phyloP scores from a whole-genome alignment of 2,329 filamentous ascomycete species.

The Trichophyton rubrum region DNA sequence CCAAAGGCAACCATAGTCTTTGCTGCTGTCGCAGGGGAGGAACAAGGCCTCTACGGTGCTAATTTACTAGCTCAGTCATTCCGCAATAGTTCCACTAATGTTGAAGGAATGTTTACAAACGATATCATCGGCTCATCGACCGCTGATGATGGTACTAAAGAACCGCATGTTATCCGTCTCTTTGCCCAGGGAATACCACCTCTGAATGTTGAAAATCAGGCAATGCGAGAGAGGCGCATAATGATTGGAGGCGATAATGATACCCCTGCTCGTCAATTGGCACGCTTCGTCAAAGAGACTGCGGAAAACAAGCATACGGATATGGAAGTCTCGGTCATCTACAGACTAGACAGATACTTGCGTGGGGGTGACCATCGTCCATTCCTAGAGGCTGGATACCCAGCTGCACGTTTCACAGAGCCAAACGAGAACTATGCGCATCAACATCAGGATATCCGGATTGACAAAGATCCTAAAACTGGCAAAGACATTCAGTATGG shows the following conservation, averaged over 20 bases:
- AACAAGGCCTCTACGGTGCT: slow-evolving; percentile 8
- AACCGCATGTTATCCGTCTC: slow-evolving; percentile 8
- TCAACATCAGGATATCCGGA: slow-evolving; percentile 9
- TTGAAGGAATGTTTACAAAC: slow-evolving; percentile 11
- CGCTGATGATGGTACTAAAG: slow-evolving; percentile 8
- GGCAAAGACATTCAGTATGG: slow-evolving; percentile 9
- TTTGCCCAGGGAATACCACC: slow-evolving; percentile 9
- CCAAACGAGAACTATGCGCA: slow-evolving; percentile 10
- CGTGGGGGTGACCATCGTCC: slow-evolving; percentile 10
- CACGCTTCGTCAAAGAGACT: slow-evolving; percentile 11
- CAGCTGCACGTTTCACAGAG: slow-evolving; percentile 10
- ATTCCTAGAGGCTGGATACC: slow-evolving; percentile 9
- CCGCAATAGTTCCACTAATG: slow-evolving; percentile 9
- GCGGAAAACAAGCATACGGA: slow-evolving; percentile 8
- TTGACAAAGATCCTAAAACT: slow-evolving; percentile 7
- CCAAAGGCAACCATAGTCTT: slow-evolving; percentile 9
- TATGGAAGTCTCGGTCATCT: slow-evolving; percentile 10
- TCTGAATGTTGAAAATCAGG: slow-evolving; percentile 7
- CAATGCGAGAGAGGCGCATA: slow-evolving; percentile 7
- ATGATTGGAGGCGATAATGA: slow-evolving; percentile 10
- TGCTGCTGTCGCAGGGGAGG: slow-evolving; percentile 10
- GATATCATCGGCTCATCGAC: slow-evolving; percentile 10
- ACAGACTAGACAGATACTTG: slow-evolving; percentile 8
- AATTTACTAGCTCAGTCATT: slow-evolving; percentile 7
- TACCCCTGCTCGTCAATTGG: slow-evolving; percentile 7